Evolutionary conservation across 78 protist genomes (phyloP).

Genomic region (Reticulomyxa filosa): DNA sequence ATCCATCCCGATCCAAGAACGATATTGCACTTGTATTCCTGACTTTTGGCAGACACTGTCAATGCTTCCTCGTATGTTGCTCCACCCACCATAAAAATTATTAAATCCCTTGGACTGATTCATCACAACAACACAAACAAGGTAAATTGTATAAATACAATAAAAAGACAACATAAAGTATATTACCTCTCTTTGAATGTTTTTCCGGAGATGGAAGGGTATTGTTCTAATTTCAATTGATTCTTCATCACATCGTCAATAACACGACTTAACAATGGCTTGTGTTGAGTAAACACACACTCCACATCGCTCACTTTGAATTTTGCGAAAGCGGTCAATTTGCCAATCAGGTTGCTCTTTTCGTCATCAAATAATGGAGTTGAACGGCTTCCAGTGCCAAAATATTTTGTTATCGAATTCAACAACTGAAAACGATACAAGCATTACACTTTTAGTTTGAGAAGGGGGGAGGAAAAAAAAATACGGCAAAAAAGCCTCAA

Average conservation of each 20-base stretch:
- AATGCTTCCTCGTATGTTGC: constrained; percentile 17
- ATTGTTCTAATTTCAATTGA: not conserved
- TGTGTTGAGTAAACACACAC: not conserved
- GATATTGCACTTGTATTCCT: not conserved
- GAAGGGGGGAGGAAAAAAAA: not conserved
- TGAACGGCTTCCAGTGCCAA: not conserved
- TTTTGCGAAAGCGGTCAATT: not conserved
- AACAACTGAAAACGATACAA: not conserved
- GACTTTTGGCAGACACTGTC: not conserved
- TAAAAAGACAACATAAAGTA: not conserved
- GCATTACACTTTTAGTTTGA: not conserved
- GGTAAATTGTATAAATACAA: not conserved
- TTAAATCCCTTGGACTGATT: not conserved
- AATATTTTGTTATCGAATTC: not conserved
- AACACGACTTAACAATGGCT: not conserved
- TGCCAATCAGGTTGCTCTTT: not conserved
- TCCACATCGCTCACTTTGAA: constrained; percentile 7
- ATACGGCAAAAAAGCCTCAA: not conserved
- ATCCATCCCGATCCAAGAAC: not conserved
- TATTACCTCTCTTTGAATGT: not conserved
- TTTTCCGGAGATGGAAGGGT: not conserved
- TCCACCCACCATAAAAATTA: constrained; percentile 14
- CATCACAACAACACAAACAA: not conserved
- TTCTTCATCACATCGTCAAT: not conserved
- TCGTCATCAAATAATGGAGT: not conserved